Base-by-base conservation (phyloP, 2,329 filamentous ascomycete genomes). In the Talaromyces pinophilus region DNA sequence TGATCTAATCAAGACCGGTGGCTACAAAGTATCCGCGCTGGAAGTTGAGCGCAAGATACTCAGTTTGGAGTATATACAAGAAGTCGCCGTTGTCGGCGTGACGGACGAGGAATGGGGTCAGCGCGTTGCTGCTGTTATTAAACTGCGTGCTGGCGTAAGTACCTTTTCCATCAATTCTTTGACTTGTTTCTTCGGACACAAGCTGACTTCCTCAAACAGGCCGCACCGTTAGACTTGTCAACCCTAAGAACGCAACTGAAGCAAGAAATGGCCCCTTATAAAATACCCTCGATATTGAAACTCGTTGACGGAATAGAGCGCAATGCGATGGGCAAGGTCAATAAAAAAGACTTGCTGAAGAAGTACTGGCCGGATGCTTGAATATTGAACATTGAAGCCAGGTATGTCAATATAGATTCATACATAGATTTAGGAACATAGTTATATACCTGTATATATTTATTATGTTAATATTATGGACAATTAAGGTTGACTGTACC, bases 281-380 rank as follows among this genome's bases (percentile, higher is more conserved):
- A 99, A 84, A 93, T 98, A 65, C 95, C 95, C 0, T 92, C 95
- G 75, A 88, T 97, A 67, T 82, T 98, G 78, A 90, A 88, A 76
- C 81, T 96, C 5, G 92, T 98, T 19, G 88, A 92, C 57, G 80
- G 87, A 46, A 93, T 97, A 68, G 90, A 91, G 13, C 83, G 91
- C 71, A 97, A 97, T 79, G 94, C 93, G 38, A 99, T 99, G 95
- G 95, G 95, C 52, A 99, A 99, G 83, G 78, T 80, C 28, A 80
- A 80, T 68, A 80, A 80, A 71, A 80, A 79, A 69, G 71, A 71
- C 19, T 72, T 80, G 19, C 67, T 79, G 35, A 72, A 76, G 68
- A 79, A 78, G 66, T 78, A 80, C 67, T 80, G 72, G 72, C 72
- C 72, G 35, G 64, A 69, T 59, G 57, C 30, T 22, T 62, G 57